These are phyloP conservation scores for Acorus gramineus DNA, from an alignment of 106 monocot species.

Conservation along the genomic window DNA sequence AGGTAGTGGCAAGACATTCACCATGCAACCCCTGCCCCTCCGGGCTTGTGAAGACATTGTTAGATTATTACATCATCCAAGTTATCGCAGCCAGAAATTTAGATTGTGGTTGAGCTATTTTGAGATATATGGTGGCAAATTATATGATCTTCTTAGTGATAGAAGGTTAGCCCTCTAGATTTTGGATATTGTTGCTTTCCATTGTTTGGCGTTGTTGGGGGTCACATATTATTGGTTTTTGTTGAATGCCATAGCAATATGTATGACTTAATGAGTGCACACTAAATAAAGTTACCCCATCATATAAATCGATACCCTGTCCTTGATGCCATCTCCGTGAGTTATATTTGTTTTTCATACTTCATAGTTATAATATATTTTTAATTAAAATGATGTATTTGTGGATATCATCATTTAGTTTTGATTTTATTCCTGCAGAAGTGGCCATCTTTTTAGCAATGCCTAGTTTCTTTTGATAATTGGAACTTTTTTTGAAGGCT, in stretches of 20 bases:
- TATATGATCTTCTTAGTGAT: constrained; percentile 90
- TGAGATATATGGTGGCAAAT: constrained; percentile 98
- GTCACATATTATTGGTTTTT: neutral
- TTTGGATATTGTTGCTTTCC: neutral
- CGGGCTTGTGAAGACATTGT: constrained; percentile 79
- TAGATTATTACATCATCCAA: constrained; percentile 45
- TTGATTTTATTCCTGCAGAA: too few species aligned
- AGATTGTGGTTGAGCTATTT: constrained; percentile 97
- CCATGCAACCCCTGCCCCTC: constrained; percentile 90
- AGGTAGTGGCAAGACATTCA: constrained; percentile 98
- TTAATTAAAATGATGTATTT: too few species aligned
- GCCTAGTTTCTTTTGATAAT: too few species aligned
- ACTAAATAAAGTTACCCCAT: too few species aligned
- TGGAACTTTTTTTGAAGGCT: too few species aligned
- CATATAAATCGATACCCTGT: too few species aligned
- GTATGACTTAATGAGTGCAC: too few species aligned
- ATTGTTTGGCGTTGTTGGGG: neutral
- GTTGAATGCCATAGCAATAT: neutral
- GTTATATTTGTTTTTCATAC: too few species aligned
- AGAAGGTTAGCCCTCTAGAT: constrained; percentile 43
- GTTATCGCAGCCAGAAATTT: constrained; percentile 63
- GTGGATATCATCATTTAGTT: too few species aligned
- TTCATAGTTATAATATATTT: too few species aligned
- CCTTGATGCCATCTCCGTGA: too few species aligned
- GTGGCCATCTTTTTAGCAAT: too few species aligned